phyloP scores from a whole-genome alignment of 148 eudicot species.

The Chenopodium album region DNA sequence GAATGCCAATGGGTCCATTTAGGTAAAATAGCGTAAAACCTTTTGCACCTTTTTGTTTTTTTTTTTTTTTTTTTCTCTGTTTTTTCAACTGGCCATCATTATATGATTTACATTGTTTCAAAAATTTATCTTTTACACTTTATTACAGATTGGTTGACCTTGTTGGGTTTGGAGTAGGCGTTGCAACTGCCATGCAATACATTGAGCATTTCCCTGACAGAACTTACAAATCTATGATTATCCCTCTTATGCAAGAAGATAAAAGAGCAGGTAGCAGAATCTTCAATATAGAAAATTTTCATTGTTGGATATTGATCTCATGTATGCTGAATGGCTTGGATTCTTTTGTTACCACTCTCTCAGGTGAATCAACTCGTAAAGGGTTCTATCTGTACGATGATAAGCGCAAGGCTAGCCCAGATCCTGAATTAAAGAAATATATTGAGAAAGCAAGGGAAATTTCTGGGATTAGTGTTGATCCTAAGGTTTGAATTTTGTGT shows the following conservation, averaged over 20 bases:
- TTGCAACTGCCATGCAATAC: conserved; percentile 76
- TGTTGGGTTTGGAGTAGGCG: conserved; percentile 90
- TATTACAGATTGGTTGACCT: conserved; percentile 75
- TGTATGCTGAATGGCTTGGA: conserved; percentile 7
- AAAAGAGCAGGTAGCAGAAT: conserved; percentile 71
- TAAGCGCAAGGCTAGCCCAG: conserved; percentile 82
- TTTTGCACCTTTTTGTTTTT: neutral
- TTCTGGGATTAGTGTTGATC: conserved; percentile 62
- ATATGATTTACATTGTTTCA: neutral
- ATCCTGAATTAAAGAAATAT: conserved; percentile 73
- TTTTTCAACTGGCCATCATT: conserved; percentile 4
- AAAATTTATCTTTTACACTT: neutral
- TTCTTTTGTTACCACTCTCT: conserved; percentile 18
- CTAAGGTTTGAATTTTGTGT: conserved; percentile 54
- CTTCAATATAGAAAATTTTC: neutral
- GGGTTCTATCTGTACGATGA: conserved; percentile 85
- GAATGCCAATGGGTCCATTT: conserved; percentile 99
- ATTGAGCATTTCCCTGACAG: conserved; percentile 80
- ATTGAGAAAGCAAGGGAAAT: conserved; percentile 83
- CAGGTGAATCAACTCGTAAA: conserved; percentile 87
- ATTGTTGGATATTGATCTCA: neutral
- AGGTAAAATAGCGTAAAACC: conserved; percentile 40
- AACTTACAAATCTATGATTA: conserved; percentile 76
- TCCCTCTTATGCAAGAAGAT: conserved; percentile 94
- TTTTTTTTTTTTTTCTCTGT: neutral